phyloP scores from a whole-genome alignment of 768 basidiomycete genomes.

The Sistotremastrum suecicum region DNA sequence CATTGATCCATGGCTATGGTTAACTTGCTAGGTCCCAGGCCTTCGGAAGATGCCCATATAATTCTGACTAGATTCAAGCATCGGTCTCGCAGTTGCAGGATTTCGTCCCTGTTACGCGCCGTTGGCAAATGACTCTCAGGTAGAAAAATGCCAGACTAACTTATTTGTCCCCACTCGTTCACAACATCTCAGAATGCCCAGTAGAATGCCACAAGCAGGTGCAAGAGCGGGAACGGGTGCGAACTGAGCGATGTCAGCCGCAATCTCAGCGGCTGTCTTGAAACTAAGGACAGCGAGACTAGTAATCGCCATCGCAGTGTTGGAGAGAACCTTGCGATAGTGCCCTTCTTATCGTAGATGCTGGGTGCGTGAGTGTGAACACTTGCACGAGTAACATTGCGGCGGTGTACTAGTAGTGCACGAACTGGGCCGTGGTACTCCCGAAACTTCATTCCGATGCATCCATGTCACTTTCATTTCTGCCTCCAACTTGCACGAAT shows the following conservation, averaged over 20 bases:
- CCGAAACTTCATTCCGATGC: not conserved
- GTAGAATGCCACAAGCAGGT: slow-evolving; percentile 27
- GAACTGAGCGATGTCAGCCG: slow-evolving; percentile 22
- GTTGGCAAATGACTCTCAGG: not conserved
- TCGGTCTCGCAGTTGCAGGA: slow-evolving; percentile 31
- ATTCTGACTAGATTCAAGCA: slow-evolving; percentile 29
- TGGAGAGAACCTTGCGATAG: not conserved
- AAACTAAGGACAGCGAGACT: not conserved
- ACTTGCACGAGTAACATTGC: not conserved
- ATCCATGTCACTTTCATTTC: slow-evolving; percentile 25
- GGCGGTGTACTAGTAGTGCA: not conserved
- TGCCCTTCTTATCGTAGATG: not conserved
- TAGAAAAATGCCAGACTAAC: slow-evolving; percentile 16
- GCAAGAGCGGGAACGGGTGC: slow-evolving; percentile 34
- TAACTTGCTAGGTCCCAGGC: slow-evolving; percentile 17
- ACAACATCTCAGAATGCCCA: slow-evolving; percentile 30
- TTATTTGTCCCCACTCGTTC: slow-evolving; percentile 34
- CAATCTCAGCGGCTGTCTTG: slow-evolving; percentile 25
- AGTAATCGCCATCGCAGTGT: not conserved
- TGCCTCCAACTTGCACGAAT: slow-evolving; percentile 12
- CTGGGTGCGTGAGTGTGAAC: not conserved
- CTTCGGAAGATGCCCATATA: slow-evolving; percentile 20
- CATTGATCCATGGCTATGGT: slow-evolving; percentile 14
- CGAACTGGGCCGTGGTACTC: not conserved
- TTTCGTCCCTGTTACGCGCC: slow-evolving; percentile 22